These are phyloP conservation scores for Melampsora abietis-canadensis DNA, from an alignment of 1,284 basidiomycete genomes.

Conservation along the genomic window DNA sequence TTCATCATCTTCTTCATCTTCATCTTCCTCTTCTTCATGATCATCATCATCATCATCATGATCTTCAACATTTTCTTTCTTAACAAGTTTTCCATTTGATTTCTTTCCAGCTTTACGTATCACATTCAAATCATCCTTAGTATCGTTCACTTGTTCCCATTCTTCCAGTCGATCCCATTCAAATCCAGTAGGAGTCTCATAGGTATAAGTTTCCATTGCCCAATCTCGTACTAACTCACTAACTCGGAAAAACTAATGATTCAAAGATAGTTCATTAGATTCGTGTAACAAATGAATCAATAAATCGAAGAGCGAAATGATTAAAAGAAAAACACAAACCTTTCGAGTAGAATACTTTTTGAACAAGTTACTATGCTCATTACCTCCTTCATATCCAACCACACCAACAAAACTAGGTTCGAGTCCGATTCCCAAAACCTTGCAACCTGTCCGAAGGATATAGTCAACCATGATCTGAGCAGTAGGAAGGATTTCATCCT, in stretches of 20 bases:
- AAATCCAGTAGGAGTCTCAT: constrained; percentile 30
- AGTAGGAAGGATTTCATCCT: constrained; percentile 75
- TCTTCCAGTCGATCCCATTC: constrained; percentile 38
- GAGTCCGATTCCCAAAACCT: constrained; percentile 16
- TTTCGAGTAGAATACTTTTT: constrained; percentile 42
- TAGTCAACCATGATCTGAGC: constrained; percentile 94
- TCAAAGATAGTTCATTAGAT: background rate
- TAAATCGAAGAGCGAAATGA: background rate
- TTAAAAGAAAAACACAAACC: background rate
- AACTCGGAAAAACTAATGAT: constrained; percentile 28
- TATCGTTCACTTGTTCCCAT: constrained; percentile 6
- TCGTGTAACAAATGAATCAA: background rate
- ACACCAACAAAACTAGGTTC: constrained; percentile 23
- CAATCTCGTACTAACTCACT: constrained; percentile 38
- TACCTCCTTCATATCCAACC: constrained; percentile 34
- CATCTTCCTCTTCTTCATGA: background rate
- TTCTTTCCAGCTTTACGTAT: background rate
- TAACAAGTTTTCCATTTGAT: background rate
- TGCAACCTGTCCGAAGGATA: constrained; percentile 61
- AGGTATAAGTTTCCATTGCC: constrained; percentile 31
- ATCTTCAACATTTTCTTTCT: background rate
- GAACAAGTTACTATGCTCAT: constrained; percentile 34
- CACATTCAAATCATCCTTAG: background rate
- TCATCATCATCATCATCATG: background rate
- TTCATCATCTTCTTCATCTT: background rate